Evolutionary conservation across 2,329 filamentous ascomycete species (phyloP).

Genomic region (Neonectria hederae): DNA sequence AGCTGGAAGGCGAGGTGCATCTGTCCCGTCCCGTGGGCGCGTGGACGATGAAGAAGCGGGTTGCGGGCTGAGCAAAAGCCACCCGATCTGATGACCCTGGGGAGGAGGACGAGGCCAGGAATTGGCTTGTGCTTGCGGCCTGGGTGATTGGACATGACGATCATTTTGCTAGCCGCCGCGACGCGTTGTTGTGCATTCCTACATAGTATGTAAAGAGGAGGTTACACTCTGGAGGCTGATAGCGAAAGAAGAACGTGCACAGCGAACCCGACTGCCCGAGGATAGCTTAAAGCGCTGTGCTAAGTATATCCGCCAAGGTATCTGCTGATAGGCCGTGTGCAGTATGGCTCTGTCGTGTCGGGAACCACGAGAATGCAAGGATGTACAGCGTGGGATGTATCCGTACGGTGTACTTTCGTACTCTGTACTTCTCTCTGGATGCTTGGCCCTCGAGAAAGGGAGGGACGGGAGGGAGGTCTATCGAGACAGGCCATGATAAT

Average conservation of each 20-base stretch:
- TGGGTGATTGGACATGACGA: slow-evolving; percentile 10
- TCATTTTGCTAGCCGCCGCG: slow-evolving; percentile 1
- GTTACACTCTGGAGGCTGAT: slow-evolving; percentile 18
- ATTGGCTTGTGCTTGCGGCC: slow-evolving; percentile 10
- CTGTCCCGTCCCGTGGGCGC: not conserved
- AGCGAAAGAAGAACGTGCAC: not conserved
- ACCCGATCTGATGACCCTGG: slow-evolving; percentile 9
- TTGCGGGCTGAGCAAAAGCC: slow-evolving; percentile 12
- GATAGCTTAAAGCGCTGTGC: not conserved
- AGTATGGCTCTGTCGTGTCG: slow-evolving; percentile 12
- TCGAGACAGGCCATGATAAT: slow-evolving; percentile 20
- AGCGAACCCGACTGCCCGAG: slow-evolving; percentile 11
- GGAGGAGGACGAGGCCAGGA: not conserved
- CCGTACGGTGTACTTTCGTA: not conserved
- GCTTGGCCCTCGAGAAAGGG: not conserved
- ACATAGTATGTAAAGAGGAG: too few species aligned
- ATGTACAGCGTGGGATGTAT: not conserved
- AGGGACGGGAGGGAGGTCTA: slow-evolving; percentile 11
- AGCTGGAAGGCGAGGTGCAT: not conserved
- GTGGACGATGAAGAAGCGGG: not conserved
- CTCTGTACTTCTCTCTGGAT: not conserved
- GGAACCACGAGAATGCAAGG: slow-evolving; percentile 1
- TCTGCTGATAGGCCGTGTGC: slow-evolving; percentile 8
- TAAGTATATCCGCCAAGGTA: not conserved
- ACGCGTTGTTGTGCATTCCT: slow-evolving; percentile 13